Conservation (phyloP, 495 filamentous ascomycete genomes). For the Hypoxylon intermedium region DNA sequence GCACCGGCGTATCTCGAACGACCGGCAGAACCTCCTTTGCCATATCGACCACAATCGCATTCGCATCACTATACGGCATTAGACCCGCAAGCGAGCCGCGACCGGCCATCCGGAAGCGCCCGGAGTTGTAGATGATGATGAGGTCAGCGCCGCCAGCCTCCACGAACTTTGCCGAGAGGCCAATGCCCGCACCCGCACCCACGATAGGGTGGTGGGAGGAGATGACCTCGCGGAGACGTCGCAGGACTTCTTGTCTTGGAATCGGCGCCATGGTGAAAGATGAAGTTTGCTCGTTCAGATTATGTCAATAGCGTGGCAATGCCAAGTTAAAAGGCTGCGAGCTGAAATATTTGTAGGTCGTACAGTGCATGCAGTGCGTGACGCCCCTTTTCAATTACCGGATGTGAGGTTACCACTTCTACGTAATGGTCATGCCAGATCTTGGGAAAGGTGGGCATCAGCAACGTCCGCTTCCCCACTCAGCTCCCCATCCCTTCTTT, state of each 20-base stretch:
- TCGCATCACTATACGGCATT: conserved; percentile 76
- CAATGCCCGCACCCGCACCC: conserved; percentile 75
- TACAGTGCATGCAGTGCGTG: too few relatives aligned
- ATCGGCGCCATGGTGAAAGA: conserved; percentile 45
- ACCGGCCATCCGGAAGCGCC: conserved; percentile 76
- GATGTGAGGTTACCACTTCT: too few relatives aligned
- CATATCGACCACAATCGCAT: conserved; percentile 73
- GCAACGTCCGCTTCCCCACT: too few relatives aligned
- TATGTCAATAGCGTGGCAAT: too few relatives aligned
- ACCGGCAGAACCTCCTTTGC: conserved; percentile 66
- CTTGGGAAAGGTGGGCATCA: too few relatives aligned
- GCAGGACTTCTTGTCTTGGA: conserved; percentile 62
- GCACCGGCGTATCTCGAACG: conserved; percentile 65
- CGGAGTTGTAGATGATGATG: conserved; percentile 76
- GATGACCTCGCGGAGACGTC: conserved; percentile 60
- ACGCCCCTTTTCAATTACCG: too few relatives aligned
- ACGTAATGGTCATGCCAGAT: too few relatives aligned
- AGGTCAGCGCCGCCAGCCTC: conserved; percentile 71
- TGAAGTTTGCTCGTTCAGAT: not conserved
- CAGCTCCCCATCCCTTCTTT: too few relatives aligned
- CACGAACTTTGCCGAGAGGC: conserved; percentile 73
- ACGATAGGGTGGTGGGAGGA: conserved; percentile 63
- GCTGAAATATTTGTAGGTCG: too few relatives aligned
- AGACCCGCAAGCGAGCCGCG: conserved; percentile 72
- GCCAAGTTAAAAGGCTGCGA: too few relatives aligned